Percentiles rank a stretch among this genome's conserved stretches.
These are phyloP conservation scores for Komagataella pseudopastoris DNA, from an alignment of 805 yeast species.

Conservation along the genomic window DNA sequence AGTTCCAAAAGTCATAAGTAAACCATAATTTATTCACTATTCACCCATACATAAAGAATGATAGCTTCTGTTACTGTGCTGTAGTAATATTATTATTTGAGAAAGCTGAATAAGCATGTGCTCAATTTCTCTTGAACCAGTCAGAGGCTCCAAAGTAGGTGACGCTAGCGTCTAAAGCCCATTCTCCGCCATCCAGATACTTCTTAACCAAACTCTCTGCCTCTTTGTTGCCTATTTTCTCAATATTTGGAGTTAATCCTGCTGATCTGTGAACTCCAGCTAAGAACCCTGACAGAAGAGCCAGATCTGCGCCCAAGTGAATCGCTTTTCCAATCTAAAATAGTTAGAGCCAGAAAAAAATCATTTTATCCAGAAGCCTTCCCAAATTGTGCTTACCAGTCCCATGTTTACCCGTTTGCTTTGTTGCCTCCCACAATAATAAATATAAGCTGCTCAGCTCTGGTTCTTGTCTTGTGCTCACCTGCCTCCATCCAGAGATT, in stretches of 20 bases:
- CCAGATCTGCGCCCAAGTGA: slow-evolving; percentile 47
- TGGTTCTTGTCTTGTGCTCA: background rate
- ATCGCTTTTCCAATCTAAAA: slow-evolving; percentile 34
- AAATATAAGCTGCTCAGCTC: too few species aligned
- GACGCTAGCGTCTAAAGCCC: slow-evolving; percentile 57
- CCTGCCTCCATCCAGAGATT: background rate
- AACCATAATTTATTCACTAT: background rate
- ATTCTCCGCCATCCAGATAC: slow-evolving; percentile 81
- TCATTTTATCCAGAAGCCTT: background rate
- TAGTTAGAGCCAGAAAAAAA: too few species aligned
- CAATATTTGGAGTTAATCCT: slow-evolving; percentile 49
- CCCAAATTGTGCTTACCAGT: background rate
- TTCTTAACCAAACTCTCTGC: slow-evolving; percentile 39
- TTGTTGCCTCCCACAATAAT: background rate
- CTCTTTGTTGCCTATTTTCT: slow-evolving; percentile 29
- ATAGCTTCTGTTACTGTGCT: background rate
- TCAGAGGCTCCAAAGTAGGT: slow-evolving; percentile 58
- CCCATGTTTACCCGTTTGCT: background rate
- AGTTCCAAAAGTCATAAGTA: background rate
- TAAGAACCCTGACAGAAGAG: slow-evolving; percentile 48
- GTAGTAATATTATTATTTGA: background rate
- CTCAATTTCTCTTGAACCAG: slow-evolving; percentile 51
- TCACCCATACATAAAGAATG: background rate
- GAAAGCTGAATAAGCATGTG: slow-evolving; percentile 1
- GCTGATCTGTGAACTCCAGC: slow-evolving; percentile 67